Base-by-base conservation (phyloP, 371 early-diverging fungal genomes). In the Syncephalastrum sp. region DNA sequence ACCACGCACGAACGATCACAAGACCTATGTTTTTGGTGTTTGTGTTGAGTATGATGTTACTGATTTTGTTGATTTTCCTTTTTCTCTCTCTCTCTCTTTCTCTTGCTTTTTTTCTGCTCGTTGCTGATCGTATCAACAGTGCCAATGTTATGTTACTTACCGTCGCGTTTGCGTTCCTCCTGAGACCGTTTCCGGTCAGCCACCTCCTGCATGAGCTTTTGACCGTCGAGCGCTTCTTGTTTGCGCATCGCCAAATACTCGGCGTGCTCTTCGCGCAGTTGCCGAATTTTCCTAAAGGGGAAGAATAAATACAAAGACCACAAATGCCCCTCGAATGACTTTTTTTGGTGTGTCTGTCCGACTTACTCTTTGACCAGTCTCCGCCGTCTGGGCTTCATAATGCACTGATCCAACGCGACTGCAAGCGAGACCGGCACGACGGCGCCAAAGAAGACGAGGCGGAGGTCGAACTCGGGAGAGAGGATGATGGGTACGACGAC, bases 1-100 rank as follows among this genome's bases (percentile, higher is more conserved):
- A 98, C 47, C 84, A 65, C 14, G 97, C 98, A 50, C 84, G 79
- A 24, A 95, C 73, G 63, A 98, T 89, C 16, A 96, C 84, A 48
- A 98, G 76, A 4, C 96, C 93, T 72, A 50, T 63, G 23, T 53
- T 13, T 43, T 50, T 24, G 7, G 19, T 38, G 27, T 16, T 38
- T 16, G 19, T 17, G 41, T 47, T 27, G 38, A 47, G 42, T 16
- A 33, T 17, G n/a, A 19, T 24, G 46, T 53, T 23, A 15, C 7
- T 25, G n/a, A 38, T 12, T 17, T 29, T 23, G 25, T 19, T 25
- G n/a, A 38, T 12, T 17, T 27, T 42, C 53, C 29, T 42, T n/a
- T 16, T 10, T 42, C n/a, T 8, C 50, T 15, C 24, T 15, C 21
- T 16, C 16, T 24, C 41, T 42, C 53, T 24, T 2, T 21, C 16